Evolutionary conservation across 352 stramenopile species (phyloP), one percentile per base, ranked within the genome.

Genomic region (Phytophthora pluvialis): DNA sequence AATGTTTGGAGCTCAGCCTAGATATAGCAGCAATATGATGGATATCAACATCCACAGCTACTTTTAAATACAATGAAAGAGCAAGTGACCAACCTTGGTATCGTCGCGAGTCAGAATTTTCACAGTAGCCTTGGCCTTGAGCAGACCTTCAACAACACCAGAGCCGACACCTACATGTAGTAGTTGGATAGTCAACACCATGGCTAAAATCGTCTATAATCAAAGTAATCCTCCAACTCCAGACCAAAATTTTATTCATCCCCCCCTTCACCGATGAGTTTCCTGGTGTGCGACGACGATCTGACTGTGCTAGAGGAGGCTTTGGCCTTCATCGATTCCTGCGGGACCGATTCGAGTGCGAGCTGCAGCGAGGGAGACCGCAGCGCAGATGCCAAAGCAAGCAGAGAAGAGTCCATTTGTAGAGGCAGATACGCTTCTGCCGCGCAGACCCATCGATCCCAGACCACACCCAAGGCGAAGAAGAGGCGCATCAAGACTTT

Each of bases 261-360:
- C 3, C 29, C 7, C 13, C 7, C 4, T 29, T 40, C 26, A 45
- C 4, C n/a, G 13, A 70, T 70, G 61, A 64, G 38, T 63, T 60
- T 70, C 25, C 25, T 70, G 32, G 38, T 62, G 16, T 50, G 33
- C 7, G 49, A 60, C 4, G 53, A 56, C n/a, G 54, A 54, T 13
- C 47, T 8, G 15, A 16, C 16, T 6, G 46, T 63, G 11, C 31
- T 65, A 39, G 46, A 55, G 40, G 62, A 70, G 32, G 54, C 56
- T 5, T 18, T 70, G n/a, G 47, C 62, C 4, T 60, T 70, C 54
- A 65, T 70, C 28, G 62, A 70, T 3, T 53, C 53, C 4, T 70
- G 35, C n/a, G 38, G 42, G 15, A 21, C 16, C 9, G 26, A 43
- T 25, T 55, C 42, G 9, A 48, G 25, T 13, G 32, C 25, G 9